These are phyloP conservation scores for Neonectria faginata DNA, from an alignment of 2,329 filamentous ascomycete genomes.

Conservation along the genomic window DNA sequence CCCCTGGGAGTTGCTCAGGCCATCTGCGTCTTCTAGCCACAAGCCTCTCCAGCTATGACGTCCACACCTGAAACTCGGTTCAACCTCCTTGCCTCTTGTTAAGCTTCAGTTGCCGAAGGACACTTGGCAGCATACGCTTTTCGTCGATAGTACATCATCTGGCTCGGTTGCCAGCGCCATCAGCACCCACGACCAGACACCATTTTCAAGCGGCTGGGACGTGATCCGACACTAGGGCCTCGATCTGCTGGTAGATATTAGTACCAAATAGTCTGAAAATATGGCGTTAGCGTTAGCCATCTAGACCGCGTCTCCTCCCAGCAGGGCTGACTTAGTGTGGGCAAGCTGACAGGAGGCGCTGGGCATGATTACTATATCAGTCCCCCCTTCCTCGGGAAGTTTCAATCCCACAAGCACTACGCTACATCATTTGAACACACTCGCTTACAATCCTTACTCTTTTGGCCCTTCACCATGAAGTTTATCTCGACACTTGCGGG, in stretches of 20 bases:
- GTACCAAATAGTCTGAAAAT: background rate
- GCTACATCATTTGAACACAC: background rate
- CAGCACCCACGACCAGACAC: background rate
- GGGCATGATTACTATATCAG: background rate
- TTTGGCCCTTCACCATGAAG: slow-evolving; percentile 25
- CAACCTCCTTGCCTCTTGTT: background rate
- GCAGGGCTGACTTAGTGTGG: background rate
- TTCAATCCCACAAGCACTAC: background rate
- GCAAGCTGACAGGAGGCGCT: background rate
- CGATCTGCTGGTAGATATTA: background rate
- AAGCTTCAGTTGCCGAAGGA: background rate
- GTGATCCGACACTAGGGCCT: slow-evolving; percentile 1
- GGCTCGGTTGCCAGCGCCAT: background rate
- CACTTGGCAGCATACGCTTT: background rate
- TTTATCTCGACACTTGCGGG: slow-evolving; percentile 16
- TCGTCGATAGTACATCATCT: background rate
- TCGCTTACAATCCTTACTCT: background rate
- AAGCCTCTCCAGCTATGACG: background rate
- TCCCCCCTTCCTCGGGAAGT: background rate
- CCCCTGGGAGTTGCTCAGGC: too few species aligned
- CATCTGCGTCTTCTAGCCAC: background rate
- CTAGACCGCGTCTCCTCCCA: background rate
- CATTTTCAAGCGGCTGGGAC: background rate
- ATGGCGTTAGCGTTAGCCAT: background rate
- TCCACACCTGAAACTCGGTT: background rate